These are phyloP conservation scores for Talaromyces sp. DNA, from an alignment of 2,329 filamentous ascomycete species.

Conservation along the genomic window DNA sequence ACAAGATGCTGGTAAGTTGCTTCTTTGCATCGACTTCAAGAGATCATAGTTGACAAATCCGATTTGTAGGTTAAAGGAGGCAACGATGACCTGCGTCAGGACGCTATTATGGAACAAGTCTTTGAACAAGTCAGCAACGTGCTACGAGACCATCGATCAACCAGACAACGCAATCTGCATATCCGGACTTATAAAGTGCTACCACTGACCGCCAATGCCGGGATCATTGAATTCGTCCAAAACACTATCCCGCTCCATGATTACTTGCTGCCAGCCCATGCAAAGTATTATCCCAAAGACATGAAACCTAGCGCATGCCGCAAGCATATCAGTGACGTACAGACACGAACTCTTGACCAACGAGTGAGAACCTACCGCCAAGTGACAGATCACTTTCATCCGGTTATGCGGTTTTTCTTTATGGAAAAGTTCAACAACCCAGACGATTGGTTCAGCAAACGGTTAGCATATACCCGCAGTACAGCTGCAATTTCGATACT, in stretches of 20 bases:
- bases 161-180: constrained; percentile 80
- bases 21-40: neutral
- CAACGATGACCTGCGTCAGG: constrained; percentile 92
- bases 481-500: constrained; percentile 95
- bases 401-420: constrained; percentile 95
- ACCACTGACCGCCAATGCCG: constrained; percentile 76
- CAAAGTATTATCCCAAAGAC: constrained; percentile 79
- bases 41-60: constrained; percentile 14
- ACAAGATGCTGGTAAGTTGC: constrained; percentile 75
- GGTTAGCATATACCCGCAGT: constrained; percentile 86
- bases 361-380: constrained; percentile 73
- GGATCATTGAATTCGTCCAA: constrained; percentile 94
- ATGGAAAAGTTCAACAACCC: constrained; percentile 91
- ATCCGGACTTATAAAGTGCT: constrained; percentile 98
- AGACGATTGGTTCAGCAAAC: constrained; percentile 89
- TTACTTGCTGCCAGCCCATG: constrained; percentile 86
- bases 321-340: constrained; percentile 71
- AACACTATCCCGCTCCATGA: constrained; percentile 91
- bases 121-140: constrained; percentile 94
- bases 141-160: constrained; percentile 78
- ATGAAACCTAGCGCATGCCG: constrained; percentile 72
- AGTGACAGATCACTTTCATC: constrained; percentile 77
- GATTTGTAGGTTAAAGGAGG: constrained; percentile 73
- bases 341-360: constrained; percentile 64
- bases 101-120: constrained; percentile 99